Base-by-base conservation (phyloP, 768 basidiomycete genomes). In the Gymnopilus dilepis region DNA sequence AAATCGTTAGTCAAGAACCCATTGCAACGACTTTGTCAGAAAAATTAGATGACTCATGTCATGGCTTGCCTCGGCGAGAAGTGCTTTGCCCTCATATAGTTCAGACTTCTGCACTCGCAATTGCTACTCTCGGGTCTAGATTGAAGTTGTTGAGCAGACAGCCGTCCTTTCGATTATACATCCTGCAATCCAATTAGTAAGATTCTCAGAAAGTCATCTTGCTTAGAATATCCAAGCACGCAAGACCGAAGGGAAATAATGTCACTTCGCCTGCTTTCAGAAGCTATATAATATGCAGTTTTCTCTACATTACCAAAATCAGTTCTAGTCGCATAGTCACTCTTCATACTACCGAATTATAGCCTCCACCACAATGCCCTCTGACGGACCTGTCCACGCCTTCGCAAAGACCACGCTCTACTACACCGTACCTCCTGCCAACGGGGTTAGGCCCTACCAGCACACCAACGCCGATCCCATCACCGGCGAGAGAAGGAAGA, bases 401-500 rank as follows among this genome's bases (percentile, higher is more conserved):
- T 30, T 50, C 6, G 70, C 72, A 28, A 72, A 72, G 37, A 74
- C 77, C 22, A 61, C 66, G 7, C 74, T 85, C 47, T 37, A 54
- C 15, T 86, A 83, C 72, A 72, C 67, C 53, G 58, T 72, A 6
- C 74, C 76, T 1, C 79, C 82, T 9, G 19, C 62, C 5, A 73
- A 80, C 52, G 83, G 83, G 6, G 75, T 67, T 24, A 74, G 71
- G 19, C 78, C 82, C 1, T 84, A 74, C 67, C 68, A 64, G 48
- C 67, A 65, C 40, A 73, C 77, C 59, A 77, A 78, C 61, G 62
- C 62, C 13, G 72, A 78, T 56, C 63, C 77, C 6, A 58, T 34
- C 0, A 76, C 74, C 2, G 80, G 82, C 22, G 65, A 73, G 12
- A 73, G 72, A 13, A 68, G 69, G 24, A 66, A 64, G 13, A 87